Base-by-base conservation (phyloP, 257 asterid genomes). In the Cinchona pubescens region DNA sequence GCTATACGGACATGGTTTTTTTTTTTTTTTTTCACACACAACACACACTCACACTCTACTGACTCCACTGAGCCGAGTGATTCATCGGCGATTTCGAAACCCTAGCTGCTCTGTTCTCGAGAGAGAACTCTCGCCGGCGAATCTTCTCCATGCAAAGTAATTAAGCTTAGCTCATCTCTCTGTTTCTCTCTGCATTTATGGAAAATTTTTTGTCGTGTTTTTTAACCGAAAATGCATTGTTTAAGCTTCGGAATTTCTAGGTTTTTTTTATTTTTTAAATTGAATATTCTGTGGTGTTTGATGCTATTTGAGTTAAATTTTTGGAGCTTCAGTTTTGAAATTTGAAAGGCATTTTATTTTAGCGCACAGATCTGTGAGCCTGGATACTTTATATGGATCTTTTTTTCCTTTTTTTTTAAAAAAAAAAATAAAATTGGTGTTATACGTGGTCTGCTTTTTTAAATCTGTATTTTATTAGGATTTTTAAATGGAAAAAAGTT, bases 61-160 rank as follows among this genome's bases (percentile, higher is more conserved):
- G 9, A 53, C 27, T 53, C 60, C 7, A 60, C 80, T 65, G 25
- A 55, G 43, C 61, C 51, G 63, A 74, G 79, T 78, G 81, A 74
- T 79, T 85, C 89, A 83, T 85, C 86, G 70, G 84, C 76, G 79
- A 74, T 62, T 38, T 65, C 48, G 78, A 58, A 72, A 72, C 78
- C 85, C 84, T 84, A 88, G 83, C 81, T 77, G 83, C 81, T 77
- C 76, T 71, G 80, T 37, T 58, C 40, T 64, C 79, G 71, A 67
- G 76, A 72, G 43, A 29, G 66, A 67, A 18, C 56, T 49, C 9
- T 49, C 56, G 56, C 25, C 9, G 23, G n/a, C 9, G 56, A 49
- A 49, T 18, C 56, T 16, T n/a, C 72, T 56, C 43, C 9, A 76
- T 78, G 86, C 68, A 69, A 42, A 40, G 69, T 73, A 43, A 69